These are phyloP conservation scores for Trichoderma atrobrunneum DNA, from an alignment of 2,329 filamentous ascomycete species.

Conservation along the genomic window DNA sequence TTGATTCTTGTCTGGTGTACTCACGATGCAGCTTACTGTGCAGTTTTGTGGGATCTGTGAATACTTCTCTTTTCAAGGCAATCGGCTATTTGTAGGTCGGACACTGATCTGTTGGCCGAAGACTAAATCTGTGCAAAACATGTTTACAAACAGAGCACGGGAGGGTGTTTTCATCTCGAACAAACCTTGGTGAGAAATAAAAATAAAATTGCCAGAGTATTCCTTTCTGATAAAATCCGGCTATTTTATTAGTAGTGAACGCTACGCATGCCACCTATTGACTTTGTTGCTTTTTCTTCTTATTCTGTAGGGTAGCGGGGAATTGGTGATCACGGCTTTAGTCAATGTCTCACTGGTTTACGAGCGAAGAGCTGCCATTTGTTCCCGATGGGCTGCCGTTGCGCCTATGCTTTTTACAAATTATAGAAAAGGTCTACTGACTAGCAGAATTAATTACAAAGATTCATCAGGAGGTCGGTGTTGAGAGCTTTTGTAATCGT, in stretches of 20 bases:
- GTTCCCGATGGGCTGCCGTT: not conserved
- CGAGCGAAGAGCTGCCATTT: not conserved
- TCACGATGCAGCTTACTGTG: too few species aligned
- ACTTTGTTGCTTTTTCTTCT: not conserved
- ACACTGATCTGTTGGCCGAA: not conserved
- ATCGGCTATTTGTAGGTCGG: not conserved
- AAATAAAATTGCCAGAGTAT: not conserved
- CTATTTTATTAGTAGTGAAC: not conserved
- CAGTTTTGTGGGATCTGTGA: too few species aligned
- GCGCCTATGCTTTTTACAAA: not conserved
- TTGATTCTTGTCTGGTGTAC: too few species aligned
- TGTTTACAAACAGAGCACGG: not conserved
- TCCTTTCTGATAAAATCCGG: not conserved
- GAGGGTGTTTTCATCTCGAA: not conserved
- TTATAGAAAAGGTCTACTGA: not conserved
- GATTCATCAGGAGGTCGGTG: not conserved
- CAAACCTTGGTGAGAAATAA: not conserved
- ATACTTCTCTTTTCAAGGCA: not conserved
- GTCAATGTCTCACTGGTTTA: not conserved
- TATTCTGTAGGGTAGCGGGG: not conserved
- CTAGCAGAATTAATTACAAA: not conserved
- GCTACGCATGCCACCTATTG: not conserved
- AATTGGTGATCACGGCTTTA: not conserved
- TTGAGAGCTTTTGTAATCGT: not conserved
- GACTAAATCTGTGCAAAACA: too few species aligned